Conservation (phyloP, 1,284 basidiomycete species). For the Pseudozyma sp. region DNA sequence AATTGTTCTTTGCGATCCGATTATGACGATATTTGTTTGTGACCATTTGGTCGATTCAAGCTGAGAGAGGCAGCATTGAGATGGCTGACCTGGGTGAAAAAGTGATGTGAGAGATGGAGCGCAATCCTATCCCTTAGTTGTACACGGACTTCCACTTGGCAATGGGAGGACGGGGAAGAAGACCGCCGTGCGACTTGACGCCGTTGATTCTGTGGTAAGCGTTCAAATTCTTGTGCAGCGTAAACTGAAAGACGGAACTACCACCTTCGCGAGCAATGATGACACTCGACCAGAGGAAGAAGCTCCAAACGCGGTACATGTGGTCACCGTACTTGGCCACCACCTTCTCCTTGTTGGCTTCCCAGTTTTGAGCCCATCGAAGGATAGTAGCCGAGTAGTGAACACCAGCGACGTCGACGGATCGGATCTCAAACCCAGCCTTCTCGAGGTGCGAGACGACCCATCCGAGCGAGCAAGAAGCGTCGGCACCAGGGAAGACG, state of each 20-base stretch:
- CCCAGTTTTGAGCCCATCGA: slow-evolving; percentile 70
- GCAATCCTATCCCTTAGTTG: slow-evolving; percentile 29
- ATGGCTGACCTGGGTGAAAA: not conserved
- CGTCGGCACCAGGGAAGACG: slow-evolving; percentile 95
- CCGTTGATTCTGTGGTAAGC: slow-evolving; percentile 82
- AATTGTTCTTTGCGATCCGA: slow-evolving; percentile 20
- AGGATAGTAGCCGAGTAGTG: slow-evolving; percentile 91
- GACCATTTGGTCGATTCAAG: not conserved
- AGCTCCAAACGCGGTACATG: slow-evolving; percentile 70
- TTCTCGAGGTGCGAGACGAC: slow-evolving; percentile 83
- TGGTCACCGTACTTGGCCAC: slow-evolving; percentile 88
- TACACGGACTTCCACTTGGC: slow-evolving; percentile 58
- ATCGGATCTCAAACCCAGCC: slow-evolving; percentile 96
- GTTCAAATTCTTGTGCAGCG: slow-evolving; percentile 86
- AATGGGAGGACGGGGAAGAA: slow-evolving; percentile 60
- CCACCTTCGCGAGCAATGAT: slow-evolving; percentile 68
- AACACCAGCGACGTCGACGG: slow-evolving; percentile 84
- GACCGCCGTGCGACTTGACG: slow-evolving; percentile 64
- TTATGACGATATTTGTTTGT: not conserved
- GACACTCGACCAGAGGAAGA: slow-evolving; percentile 66
- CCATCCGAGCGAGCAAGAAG: slow-evolving; percentile 88
- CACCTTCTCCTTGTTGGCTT: slow-evolving; percentile 80
- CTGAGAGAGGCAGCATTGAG: not conserved
- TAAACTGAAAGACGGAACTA: slow-evolving; percentile 74
- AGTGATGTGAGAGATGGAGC: not conserved